Percentiles rank a stretch among this genome's conserved stretches.
Conservation (phyloP, 192 early-diverging fungal genomes). For the Backusella mclennaniae region DNA sequence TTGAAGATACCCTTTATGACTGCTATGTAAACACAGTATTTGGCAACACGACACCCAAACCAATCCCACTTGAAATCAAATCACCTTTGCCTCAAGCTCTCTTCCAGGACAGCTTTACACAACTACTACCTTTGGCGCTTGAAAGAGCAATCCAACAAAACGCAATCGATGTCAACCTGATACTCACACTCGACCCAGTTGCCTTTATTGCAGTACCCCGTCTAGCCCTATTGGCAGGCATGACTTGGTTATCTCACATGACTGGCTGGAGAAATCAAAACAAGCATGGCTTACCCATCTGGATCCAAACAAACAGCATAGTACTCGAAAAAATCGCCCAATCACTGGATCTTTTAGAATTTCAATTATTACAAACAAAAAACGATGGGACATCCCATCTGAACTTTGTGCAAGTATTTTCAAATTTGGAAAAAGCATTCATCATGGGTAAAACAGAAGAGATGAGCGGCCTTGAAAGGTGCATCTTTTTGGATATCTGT, state of each 20-base stretch:
- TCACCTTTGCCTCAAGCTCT: not conserved
- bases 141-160: not conserved
- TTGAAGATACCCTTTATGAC: constrained; percentile 4
- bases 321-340: not conserved
- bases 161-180: not conserved
- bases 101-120: not conserved
- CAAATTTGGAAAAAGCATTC: not conserved
- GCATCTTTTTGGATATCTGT: constrained; percentile 10
- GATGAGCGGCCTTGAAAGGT: not conserved
- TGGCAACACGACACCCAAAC: not conserved
- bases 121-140: not conserved
- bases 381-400: not conserved
- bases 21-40: constrained; percentile 11
- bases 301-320: not conserved
- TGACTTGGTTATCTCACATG: constrained; percentile 11
- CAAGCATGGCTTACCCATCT: not conserved
- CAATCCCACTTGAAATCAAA: not conserved
- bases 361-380: not conserved
- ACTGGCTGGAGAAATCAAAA: constrained; percentile 13
- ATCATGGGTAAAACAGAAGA: not conserved
- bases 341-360: not conserved
- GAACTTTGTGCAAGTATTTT: not conserved
- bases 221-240: constrained; percentile 7
- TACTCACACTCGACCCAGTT: not conserved
- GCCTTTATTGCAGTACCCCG: constrained; percentile 5